Percentiles rank a stretch among this genome's conserved stretches.
phyloP scores from a whole-genome alignment of 73 alveolate species.

The Diophrys sp. region DNA sequence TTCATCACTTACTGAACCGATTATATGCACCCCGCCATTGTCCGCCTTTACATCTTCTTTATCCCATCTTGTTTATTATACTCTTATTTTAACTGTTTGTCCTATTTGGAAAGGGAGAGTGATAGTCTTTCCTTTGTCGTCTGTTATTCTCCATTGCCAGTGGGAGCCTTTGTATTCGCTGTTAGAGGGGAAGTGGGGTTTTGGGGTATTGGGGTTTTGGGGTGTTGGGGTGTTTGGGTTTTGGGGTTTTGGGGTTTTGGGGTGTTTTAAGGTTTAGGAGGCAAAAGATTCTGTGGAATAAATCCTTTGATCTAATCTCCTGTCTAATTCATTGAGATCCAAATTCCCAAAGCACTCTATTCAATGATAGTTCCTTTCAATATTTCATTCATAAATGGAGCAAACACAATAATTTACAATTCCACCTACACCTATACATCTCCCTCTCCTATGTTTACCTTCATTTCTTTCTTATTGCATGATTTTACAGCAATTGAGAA shows the following conservation, averaged over 20 bases:
- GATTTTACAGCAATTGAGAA: neutral
- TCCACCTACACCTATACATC: neutral
- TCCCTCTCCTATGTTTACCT: neutral
- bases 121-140: too few relatives aligned
- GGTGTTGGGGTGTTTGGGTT: conserved; percentile 4
- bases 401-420: neutral
- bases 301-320: neutral
- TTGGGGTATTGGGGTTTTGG: conserved; percentile 24
- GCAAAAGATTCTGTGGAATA: too few relatives aligned
- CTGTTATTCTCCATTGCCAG: too few relatives aligned
- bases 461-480: neutral
- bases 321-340: neutral
- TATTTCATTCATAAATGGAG: neutral
- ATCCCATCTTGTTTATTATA: too few relatives aligned
- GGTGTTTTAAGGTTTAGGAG: too few relatives aligned
- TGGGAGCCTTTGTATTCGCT: neutral
- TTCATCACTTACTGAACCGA: too few relatives aligned
- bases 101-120: too few relatives aligned
- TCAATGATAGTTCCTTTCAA: neutral
- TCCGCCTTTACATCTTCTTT: too few relatives aligned
- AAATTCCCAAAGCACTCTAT: neutral
- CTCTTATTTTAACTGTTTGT: too few relatives aligned
- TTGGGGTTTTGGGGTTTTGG: conserved; percentile 4
- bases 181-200: conserved; percentile 5
- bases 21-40: too few relatives aligned